Conservation (phyloP, 1,284 basidiomycete genomes). For the Puccinia polysora region DNA sequence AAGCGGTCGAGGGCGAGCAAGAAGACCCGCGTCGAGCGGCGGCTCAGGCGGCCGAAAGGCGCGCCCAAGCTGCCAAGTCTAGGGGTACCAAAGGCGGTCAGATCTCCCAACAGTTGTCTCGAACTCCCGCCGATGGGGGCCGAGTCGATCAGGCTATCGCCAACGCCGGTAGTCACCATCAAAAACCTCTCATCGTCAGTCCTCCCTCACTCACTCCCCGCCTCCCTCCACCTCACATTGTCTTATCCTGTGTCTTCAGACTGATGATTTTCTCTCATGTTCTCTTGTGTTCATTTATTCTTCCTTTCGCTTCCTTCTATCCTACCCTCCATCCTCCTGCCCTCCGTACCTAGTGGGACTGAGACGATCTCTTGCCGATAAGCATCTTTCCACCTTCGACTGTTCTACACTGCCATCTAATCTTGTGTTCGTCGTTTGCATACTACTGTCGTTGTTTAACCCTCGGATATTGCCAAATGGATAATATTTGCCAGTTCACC, state of each 20-base stretch:
- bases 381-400: too few species aligned
- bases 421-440: too few species aligned
- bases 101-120: conserved; percentile 7
- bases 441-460: too few species aligned
- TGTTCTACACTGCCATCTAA: too few species aligned
- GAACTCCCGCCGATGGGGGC: conserved; percentile 21
- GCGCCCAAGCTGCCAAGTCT: conserved; percentile 17
- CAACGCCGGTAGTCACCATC: conserved; percentile 11
- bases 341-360: not conserved
- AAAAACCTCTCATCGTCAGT: conserved; percentile 27
- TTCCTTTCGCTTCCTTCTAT: not conserved
- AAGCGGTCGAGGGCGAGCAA: not conserved
- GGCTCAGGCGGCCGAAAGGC: conserved; percentile 18
- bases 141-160: conserved; percentile 27
- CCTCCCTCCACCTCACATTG: not conserved
- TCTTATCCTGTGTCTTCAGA: not conserved
- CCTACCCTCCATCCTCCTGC: not conserved
- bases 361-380: not conserved
- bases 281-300: too few species aligned
- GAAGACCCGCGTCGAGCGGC: conserved; percentile 6
- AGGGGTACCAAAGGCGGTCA: conserved; percentile 31
- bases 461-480: too few species aligned
- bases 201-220: not conserved
- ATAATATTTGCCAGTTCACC: not conserved
- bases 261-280: too few species aligned